Base-by-base conservation (phyloP, 768 basidiomycete genomes). In the Psilocybe sp. region DNA sequence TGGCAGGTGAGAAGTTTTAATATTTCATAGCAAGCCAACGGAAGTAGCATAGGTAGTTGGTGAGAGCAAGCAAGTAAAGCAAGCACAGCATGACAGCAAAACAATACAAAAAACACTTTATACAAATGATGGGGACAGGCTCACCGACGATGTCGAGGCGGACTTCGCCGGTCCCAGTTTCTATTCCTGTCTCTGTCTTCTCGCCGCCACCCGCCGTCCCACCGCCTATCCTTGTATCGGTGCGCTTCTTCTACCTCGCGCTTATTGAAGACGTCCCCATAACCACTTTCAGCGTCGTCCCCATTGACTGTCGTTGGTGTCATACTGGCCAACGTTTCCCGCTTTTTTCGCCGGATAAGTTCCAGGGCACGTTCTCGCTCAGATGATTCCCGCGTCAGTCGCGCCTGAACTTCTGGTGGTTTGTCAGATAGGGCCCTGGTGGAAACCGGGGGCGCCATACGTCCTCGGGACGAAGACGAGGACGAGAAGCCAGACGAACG, bases 331-430 rank as follows among this genome's bases (percentile, higher is more conserved):
- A 70, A 74, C 67, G 75, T 64, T 64, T 89, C 86, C 1, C 81
- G 75, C 59, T 81, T 78, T 68, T 80, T 87, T 36, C 84, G 74
- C 46, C 73, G 73, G 16, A 90, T 82, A 23, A 91, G 81, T 7
- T 78, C 87, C n/a, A 80, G 67, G 0, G 89, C 89, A 0, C 89
- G 82, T 57, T 85, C 78, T 4, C 88, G 80, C 64, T 92, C 89
- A 1, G 84, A 78, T 0, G 82, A 81, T 66, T 92, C 89, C 20
- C 89, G 82, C n/a, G 69, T 69, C 8, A 89, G 67, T 3, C 89
- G 83, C 5, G 78, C 79, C 23, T 77, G 75, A 0, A 81, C 74
- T 49, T 79, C 75, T 0, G 75, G 68, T 12, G 67, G 70, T 33
- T 64, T 45, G 64, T 65, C 39, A 41, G 53, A 52, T 42, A 50